phyloP scores from a whole-genome alignment of 2,329 filamentous ascomycete genomes.

The Fusarium tuaranense region DNA sequence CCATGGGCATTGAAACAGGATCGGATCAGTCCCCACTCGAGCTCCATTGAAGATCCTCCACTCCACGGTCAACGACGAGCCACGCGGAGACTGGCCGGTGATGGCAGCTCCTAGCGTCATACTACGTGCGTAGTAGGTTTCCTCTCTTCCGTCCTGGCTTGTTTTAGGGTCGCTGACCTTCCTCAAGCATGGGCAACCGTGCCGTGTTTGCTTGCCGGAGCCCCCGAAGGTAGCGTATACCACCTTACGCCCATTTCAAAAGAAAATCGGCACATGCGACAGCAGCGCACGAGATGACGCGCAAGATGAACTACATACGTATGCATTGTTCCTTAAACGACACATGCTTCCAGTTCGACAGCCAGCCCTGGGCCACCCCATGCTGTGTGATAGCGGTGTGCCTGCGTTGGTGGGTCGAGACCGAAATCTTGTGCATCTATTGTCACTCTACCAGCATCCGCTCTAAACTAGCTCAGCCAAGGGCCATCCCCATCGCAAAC shows the following conservation, averaged over 20 bases:
- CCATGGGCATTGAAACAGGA: conserved; percentile 22
- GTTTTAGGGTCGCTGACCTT: not conserved
- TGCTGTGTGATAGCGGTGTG: conserved; percentile 10
- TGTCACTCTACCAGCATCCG: conserved; percentile 7
- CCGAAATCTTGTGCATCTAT: conserved; percentile 9
- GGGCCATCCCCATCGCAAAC: conserved; percentile 10
- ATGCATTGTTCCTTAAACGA: conserved; percentile 5
- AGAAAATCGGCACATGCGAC: not conserved
- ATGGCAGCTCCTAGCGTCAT: conserved; percentile 29
- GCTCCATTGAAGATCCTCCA: conserved; percentile 36
- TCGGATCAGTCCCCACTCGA: conserved; percentile 29
- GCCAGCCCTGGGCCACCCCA: not conserved
- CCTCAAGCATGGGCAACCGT: not conserved
- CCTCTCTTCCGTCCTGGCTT: conserved; percentile 19
- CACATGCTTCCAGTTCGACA: conserved; percentile 8
- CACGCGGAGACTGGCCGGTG: conserved; percentile 26
- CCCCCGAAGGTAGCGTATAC: not conserved
- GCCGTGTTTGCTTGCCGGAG: not conserved
- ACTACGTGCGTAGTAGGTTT: conserved; percentile 5
- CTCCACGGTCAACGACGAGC: conserved; percentile 29
- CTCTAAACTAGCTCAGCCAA: conserved; percentile 3
- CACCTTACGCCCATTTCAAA: not conserved
- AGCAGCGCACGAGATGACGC: not conserved
- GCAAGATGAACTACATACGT: conserved; percentile 7
- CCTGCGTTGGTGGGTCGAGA: conserved; percentile 13